These are phyloP conservation scores for Chenopodium berlandieri DNA, from an alignment of 148 eudicot species.

Conservation along the genomic window DNA sequence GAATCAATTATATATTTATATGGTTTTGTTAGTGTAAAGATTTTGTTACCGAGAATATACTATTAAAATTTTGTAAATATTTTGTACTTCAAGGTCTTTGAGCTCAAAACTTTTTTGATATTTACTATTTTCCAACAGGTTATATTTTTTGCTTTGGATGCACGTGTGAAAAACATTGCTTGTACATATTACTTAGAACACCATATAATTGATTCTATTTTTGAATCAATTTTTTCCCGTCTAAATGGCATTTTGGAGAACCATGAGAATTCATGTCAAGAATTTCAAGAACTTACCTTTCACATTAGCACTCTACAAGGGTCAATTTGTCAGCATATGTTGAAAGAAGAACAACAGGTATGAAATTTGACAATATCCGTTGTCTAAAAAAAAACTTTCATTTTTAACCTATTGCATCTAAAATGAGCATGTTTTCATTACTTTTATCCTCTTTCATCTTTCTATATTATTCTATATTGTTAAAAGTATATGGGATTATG, in stretches of 20 bases:
- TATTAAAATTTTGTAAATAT: not conserved
- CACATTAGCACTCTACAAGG: conserved; percentile 52
- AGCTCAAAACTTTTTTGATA: conserved; percentile 7
- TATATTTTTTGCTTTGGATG: conserved; percentile 68
- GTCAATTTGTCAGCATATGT: conserved; percentile 67
- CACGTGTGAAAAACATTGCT: conserved; percentile 56
- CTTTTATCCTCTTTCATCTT: not conserved
- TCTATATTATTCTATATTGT: no score
- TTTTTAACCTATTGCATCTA: not conserved
- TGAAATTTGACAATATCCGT: not conserved
- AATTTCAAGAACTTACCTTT: conserved; percentile 57
- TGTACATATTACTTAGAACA: conserved; percentile 73
- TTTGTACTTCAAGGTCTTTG: not conserved
- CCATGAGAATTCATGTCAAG: conserved; percentile 31
- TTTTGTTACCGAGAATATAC: not conserved
- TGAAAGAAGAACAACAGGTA: conserved; percentile 94
- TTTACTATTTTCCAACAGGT: conserved; percentile 51
- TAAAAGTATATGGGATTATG: no score
- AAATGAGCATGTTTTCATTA: not conserved
- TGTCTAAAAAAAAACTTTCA: not conserved
- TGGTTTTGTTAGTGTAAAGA: no score
- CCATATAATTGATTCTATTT: conserved; percentile 53
- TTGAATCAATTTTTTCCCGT: conserved; percentile 49
- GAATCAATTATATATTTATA: no score
- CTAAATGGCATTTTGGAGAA: conserved; percentile 43